Base-by-base conservation (phyloP, 1,284 basidiomycete species). In the Ceratorhiza oryzae-sativae region DNA sequence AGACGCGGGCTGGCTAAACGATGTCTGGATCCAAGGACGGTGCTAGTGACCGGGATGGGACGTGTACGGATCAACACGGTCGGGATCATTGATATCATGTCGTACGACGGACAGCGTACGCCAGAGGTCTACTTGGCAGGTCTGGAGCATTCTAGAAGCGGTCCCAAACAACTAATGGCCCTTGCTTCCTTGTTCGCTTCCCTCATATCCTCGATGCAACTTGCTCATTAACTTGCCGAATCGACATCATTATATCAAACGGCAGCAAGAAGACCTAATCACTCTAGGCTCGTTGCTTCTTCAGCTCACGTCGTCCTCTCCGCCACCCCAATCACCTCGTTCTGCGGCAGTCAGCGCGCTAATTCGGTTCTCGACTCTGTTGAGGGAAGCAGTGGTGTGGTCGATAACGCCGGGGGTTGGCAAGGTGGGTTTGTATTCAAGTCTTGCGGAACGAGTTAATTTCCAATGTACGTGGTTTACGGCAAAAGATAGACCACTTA, bases 21-120 rank as follows among this genome's bases (percentile, higher is more conserved):
- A 59, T 90, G 90, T 80, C 82, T 99, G 49, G 95, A 98, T 76
- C 87, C 90, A 4, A 92, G 90, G 59, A 97, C 97, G 82, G 87
- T 99, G 59, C 78, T 99, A 58, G 81, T 97, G 55, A 97, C 95
- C 0, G 91, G 93, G 42, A 90, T 92, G 82, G 97, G 98, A 79
- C 86, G 95, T 53, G 80, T 97, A 45, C 89, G 93, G 20, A 85
- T 97, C 60, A 87, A 90, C 74, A 91, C 92, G 0, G 94, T 93
- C 72, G 92, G 93, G 2, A 84, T 97, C 39, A 84, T 93, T 55
- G 96, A 98, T 77, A 90, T 97, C 3, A 82, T 97, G 46, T 85
- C 87, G 73, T 89, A 91, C 78, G 93, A 94, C 74, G 83, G 87
- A 0, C 85, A 84, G 18, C 86, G 88, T 25, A 59, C 46, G 6